A percentile compares a stretch with the other conserved stretches of the same genome.
phyloP scores from a whole-genome alignment of 2,329 filamentous ascomycete species.

The Venturiaceae sp. region DNA sequence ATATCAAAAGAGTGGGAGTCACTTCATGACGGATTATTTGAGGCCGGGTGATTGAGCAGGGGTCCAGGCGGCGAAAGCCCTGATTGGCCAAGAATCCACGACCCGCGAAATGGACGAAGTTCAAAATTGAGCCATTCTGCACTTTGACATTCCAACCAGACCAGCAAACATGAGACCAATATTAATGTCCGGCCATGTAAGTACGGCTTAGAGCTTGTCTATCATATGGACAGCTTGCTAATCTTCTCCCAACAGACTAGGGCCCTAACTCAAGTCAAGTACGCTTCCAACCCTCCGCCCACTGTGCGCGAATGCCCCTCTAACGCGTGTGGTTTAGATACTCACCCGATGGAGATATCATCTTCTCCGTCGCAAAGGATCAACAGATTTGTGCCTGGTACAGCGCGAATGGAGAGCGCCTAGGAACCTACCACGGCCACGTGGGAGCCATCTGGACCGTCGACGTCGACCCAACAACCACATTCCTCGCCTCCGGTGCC shows the following conservation, averaged over 20 bases:
- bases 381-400: slow-evolving; percentile 96
- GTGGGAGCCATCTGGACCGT: slow-evolving; percentile 98
- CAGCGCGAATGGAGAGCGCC: slow-evolving; percentile 92
- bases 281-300: slow-evolving; percentile 20
- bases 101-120: no score
- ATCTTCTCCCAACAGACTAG: slow-evolving; percentile 53
- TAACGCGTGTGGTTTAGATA: slow-evolving; percentile 44
- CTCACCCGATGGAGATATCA: slow-evolving; percentile 89
- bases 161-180: slow-evolving; percentile 76
- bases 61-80: no score
- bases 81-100: no score
- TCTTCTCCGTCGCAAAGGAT: slow-evolving; percentile 94
- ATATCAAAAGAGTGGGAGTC: no score
- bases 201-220: slow-evolving; percentile 16
- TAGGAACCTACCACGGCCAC: slow-evolving; percentile 94
- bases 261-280: slow-evolving; percentile 91
- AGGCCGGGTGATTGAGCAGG: no score
- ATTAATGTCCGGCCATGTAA: slow-evolving; percentile 82
- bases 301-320: not conserved
- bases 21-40: no score
- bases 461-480: slow-evolving; percentile 86
- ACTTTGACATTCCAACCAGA: not conserved
- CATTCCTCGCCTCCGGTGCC: slow-evolving; percentile 86
- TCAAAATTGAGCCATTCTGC: not conserved
- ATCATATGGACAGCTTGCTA: not conserved